Percentiles rank a stretch among this genome's conserved stretches.
These are phyloP conservation scores for Hymenotorrendiella dingleyae DNA, from an alignment of 2,329 filamentous ascomycete genomes.

Conservation along the genomic window DNA sequence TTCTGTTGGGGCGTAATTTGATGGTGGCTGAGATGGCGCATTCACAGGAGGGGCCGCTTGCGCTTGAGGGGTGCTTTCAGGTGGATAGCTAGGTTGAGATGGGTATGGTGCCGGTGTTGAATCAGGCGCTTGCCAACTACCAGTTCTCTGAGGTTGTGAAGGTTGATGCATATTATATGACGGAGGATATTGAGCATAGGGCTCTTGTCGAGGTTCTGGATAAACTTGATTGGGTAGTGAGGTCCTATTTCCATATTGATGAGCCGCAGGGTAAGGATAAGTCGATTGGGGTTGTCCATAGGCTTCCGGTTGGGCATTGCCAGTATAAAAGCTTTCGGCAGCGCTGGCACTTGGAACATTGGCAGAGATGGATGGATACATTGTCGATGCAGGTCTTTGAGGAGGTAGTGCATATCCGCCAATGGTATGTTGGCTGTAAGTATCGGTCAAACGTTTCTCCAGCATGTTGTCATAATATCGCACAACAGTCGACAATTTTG, in stretches of 20 bases:
- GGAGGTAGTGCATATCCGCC: conserved; percentile 55
- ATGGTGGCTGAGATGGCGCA: conserved; percentile 31
- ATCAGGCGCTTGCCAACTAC: conserved; percentile 42
- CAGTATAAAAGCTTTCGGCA: conserved; percentile 78
- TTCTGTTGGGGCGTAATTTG: conserved; percentile 31
- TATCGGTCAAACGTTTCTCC: conserved; percentile 87
- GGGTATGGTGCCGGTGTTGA: conserved; percentile 19
- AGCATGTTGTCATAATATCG: conserved; percentile 98
- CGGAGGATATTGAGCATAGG: conserved; percentile 28
- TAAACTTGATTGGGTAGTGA: conserved; percentile 21
- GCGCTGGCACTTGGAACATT: conserved; percentile 44
- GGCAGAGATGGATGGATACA: conserved; percentile 67
- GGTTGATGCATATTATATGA: conserved; percentile 40
- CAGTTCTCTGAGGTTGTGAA: conserved; percentile 39
- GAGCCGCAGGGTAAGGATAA: conserved; percentile 44
- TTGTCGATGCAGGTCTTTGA: conserved; percentile 45
- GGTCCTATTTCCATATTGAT: conserved; percentile 31
- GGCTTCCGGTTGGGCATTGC: conserved; percentile 48
- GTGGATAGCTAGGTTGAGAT: conserved; percentile 18
- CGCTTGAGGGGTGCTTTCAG: conserved; percentile 24
- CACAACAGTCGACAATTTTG: conserved; percentile 92
- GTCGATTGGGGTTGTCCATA: conserved; percentile 45
- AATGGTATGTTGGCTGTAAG: conserved; percentile 76
- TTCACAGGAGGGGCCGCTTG: conserved; percentile 13
- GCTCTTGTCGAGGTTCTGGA: conserved; percentile 20